Conservation (phyloP, 148 eudicot species). For the Suaeda aralocaspica region DNA sequence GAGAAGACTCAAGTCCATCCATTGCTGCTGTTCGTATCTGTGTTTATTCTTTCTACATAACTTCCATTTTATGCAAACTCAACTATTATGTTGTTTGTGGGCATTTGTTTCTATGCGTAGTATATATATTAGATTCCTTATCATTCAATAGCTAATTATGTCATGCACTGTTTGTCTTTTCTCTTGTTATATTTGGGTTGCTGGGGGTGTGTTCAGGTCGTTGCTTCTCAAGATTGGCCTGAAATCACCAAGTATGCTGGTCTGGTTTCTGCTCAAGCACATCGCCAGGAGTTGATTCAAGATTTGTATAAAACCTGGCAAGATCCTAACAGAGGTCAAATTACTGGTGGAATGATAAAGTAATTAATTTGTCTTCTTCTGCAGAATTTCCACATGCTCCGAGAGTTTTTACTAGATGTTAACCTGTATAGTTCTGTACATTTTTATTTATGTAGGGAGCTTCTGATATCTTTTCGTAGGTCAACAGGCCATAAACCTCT, state of each 20-base stretch:
- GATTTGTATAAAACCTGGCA: slow-evolving; percentile 65
- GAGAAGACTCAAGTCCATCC: slow-evolving; percentile 80
- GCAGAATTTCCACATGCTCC: neutral
- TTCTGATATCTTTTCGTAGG: slow-evolving; percentile 68
- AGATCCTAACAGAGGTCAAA: slow-evolving; percentile 51
- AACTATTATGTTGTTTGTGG: neutral
- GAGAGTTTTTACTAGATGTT: neutral
- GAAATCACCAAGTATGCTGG: slow-evolving; percentile 80
- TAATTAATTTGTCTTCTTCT: slow-evolving; percentile 18
- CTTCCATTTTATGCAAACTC: neutral
- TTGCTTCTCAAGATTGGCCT: slow-evolving; percentile 87
- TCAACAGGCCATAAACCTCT: slow-evolving; percentile 66
- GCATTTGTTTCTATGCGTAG: neutral
- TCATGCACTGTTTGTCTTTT: neutral
- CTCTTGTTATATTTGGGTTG: neutral
- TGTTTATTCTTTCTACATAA: neutral
- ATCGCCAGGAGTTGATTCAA: slow-evolving; percentile 71
- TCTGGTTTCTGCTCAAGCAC: slow-evolving; percentile 74
- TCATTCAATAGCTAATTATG: neutral
- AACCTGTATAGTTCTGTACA: neutral
- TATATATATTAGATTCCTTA: neutral
- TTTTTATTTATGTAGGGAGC: slow-evolving; percentile 47
- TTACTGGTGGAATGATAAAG: slow-evolving; percentile 79
- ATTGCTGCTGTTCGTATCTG: slow-evolving; percentile 60
- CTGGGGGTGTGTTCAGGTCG: slow-evolving; percentile 42